Evolutionary conservation across 2,329 filamentous ascomycete genomes (phyloP), one percentile per base, ranked within the genome.

Genomic region (Colletotrichum tropicale): DNA sequence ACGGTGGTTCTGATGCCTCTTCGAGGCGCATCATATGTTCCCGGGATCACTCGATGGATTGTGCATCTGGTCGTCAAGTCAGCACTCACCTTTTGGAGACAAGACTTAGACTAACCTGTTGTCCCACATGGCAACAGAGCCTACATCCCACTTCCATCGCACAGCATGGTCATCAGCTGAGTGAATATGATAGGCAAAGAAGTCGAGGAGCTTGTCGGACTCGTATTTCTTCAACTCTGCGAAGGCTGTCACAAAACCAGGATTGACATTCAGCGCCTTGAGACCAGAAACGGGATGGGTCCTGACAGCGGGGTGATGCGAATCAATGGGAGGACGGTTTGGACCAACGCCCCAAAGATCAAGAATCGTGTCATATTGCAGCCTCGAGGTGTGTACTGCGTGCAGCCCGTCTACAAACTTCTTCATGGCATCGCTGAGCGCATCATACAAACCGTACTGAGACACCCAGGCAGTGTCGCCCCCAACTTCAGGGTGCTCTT

Each of bases 101-200:
- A n/a, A 32, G 13, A 10, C 10, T 18, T 48, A 28, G 52, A 73
- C 62, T 16, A 36, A 84, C 81, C 86, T 79, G 76, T 89, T 89
- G 70, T 90, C 88, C 88, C 88, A 89, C 80, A 89, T 86, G 2
- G 88, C 88, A 7, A 89, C 85, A 34, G 85, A 86, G 1, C 88
- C 88, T 8, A 87, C 85, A 0, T 83, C 80, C 88, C 88, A 90
- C 75, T 88, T 89, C 84, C 87, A 89, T 4, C 88, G 81, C 8
- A 89, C 87, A 28, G 83, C 84, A 77, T 89, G 87, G 76, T 89
- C 88, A 65, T 89, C 87, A 2, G 87, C 87, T 0, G 86, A 85
- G 77, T 89, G 87, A 32, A 89, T 85, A 76, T 89, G 87, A 66
- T 84, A 85, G 5, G 80, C 75, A 64, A 88, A 85, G 72, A 89